Evolutionary conservation across 2,329 filamentous ascomycete genomes (phyloP).

Genomic region (Epichloe glyceriae): DNA sequence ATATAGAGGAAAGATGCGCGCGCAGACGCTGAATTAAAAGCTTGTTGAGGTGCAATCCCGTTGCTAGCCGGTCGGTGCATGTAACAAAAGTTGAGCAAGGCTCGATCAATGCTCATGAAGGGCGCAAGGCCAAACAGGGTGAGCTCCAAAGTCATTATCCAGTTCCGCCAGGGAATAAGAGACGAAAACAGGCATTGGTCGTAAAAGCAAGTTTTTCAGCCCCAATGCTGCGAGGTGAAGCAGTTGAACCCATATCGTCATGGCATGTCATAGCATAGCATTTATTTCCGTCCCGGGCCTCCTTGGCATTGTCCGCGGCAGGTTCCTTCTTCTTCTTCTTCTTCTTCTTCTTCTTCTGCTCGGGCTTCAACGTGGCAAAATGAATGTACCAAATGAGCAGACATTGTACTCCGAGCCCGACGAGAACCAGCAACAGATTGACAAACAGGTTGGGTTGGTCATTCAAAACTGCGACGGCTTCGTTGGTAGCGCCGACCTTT

Average conservation of each 20-base stretch:
- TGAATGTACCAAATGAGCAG: slow-evolving; percentile 45
- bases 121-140: background rate
- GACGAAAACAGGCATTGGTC: too few relatives aligned
- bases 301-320: slow-evolving; percentile 1
- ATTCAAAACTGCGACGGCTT: slow-evolving; percentile 47
- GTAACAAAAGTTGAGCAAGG: background rate
- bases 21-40: background rate
- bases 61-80: background rate
- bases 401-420: slow-evolving; percentile 32
- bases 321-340: slow-evolving; percentile 23
- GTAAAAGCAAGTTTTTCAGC: background rate
- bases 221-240: background rate
- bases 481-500: slow-evolving; percentile 42
- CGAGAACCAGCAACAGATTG: slow-evolving; percentile 40
- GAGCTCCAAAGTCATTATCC: background rate
- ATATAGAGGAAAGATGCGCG: background rate
- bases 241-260: background rate
- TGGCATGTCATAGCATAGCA: background rate
- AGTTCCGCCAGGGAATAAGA: background rate
- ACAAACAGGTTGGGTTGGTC: slow-evolving; percentile 48
- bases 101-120: too few relatives aligned
- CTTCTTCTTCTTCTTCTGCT: slow-evolving; percentile 40
- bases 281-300: background rate
- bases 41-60: background rate
- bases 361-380: slow-evolving; percentile 46